Percentiles rank a stretch among this genome's conserved stretches.
These are phyloP conservation scores for Dioszegia hungarica DNA, from an alignment of 768 basidiomycete genomes.

Conservation along the genomic window DNA sequence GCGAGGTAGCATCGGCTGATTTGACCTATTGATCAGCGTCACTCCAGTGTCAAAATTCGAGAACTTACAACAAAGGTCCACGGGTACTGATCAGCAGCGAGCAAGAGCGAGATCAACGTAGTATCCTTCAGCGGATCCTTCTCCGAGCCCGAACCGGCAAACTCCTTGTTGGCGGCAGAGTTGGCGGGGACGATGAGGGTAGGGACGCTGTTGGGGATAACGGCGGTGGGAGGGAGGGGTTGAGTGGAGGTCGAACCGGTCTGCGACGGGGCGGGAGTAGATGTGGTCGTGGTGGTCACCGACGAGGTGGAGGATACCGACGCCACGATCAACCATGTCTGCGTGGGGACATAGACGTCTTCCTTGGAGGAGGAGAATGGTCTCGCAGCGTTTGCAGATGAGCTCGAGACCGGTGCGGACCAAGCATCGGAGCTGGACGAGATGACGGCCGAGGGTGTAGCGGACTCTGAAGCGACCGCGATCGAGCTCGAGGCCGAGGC, in stretches of 20 bases:
- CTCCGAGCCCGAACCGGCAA: constrained; percentile 21
- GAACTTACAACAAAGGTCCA: constrained; percentile 50
- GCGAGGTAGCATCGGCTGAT: constrained; percentile 59
- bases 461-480: too few relatives aligned
- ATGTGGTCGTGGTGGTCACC: constrained; percentile 3
- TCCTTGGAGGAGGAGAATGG: constrained; percentile 7
- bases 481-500: too few relatives aligned
- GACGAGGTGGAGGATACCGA: constrained; percentile 6
- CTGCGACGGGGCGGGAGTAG: neutral
- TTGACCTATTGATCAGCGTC: constrained; percentile 7
- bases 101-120: constrained; percentile 41
- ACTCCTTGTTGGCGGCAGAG: constrained; percentile 33
- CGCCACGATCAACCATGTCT: constrained; percentile 37
- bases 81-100: constrained; percentile 38
- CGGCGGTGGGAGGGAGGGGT: constrained; percentile 35
- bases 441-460: too few relatives aligned
- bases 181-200: constrained; percentile 47
- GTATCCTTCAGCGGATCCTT: constrained; percentile 34
- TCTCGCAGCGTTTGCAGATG: too few relatives aligned
- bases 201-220: constrained; percentile 44
- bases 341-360: constrained; percentile 32
- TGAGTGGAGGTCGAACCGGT: constrained; percentile 2
- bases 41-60: neutral
- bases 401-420: neutral
- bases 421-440: too few relatives aligned